Evolutionary conservation across 225 moss, liverwort and hornwort genomes (phyloP), one percentile per base, ranked within the genome.

Genomic region (Sphagnum contortum): DNA sequence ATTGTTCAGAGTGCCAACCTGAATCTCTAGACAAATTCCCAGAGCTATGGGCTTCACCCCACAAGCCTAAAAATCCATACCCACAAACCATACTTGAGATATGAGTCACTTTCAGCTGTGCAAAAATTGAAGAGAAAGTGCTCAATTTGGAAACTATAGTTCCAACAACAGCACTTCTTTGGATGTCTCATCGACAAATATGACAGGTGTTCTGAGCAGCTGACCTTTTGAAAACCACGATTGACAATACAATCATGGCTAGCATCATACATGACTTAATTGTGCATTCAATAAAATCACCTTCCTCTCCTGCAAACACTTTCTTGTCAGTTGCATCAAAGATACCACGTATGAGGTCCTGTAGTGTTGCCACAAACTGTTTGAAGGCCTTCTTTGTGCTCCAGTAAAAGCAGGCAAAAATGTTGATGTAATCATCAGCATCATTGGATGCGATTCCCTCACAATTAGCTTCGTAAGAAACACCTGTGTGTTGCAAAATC

Each of bases 181-280:
- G 9, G 7, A 52, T 52, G 52, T 81, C 65, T 85, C 73, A 78
- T 85, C 85, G 85, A 85, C 85, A n/a, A 85, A 85, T 85, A 74
- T 64, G 29, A 29, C 74, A 85, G 44, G 78, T 61, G 75, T 73
- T 60, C 52, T 71, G 81, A 62, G 69, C 68, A 65, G 85, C 85
- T 69, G 81, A 78, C 68, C 85, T 76, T 48, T 92, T 96, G 46
- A 88, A 88, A 66, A 92, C 74, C 47, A 96, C 96, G 48, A 96
- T 70, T 71, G 88, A 83, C 77, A 96, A 53, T 29, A 96, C 88
- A 75, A 96, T 52, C 58, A 96, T 65, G 13, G 96, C 87, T 2
- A 96, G 80, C 90, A 96, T 87, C 64, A 88, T 87, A 9, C 90
- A 90, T 57, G 88, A 90, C 73, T 87, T 85, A 4, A 96, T 70